Evolutionary conservation across 345 rosid genomes (phyloP), one percentile per base, ranked within the genome.

Genomic region (Lumnitzera racemosa): DNA sequence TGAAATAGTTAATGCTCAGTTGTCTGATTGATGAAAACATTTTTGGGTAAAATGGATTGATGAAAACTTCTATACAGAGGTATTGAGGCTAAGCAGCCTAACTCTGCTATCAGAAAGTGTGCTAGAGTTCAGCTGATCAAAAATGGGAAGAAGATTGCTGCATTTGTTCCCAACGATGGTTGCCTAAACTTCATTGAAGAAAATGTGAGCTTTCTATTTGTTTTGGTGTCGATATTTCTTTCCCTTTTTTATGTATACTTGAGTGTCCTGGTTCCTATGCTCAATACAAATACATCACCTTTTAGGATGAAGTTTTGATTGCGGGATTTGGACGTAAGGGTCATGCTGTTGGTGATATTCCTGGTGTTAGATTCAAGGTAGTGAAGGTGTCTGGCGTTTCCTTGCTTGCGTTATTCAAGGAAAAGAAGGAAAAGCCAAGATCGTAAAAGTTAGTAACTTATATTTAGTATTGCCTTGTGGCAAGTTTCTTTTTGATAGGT

Each of bases 21-120:
- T 54, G 14, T 31, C n/a, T 51, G 15, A 54, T 11, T 11, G n/a
- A 15, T 5, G 1, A 15, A 31, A 0, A 25, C 16, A 20, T 41
- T 16, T n/a, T n/a, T n/a, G n/a, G n/a, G n/a, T n/a, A n/a, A n/a
- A n/a, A n/a, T n/a, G n/a, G 15, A 54, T 11, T 11, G n/a, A 15
- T 5, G 1, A 15, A 31, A 0, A 25, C 16, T 0, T 41, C 14
- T 51, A 5, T 70, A 72, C 87, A 89, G 97, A 13, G 97, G 99
- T 63, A 90, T 88, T 77, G 95, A 90, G 68, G 99, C 97, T 50
- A 92, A 92, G 81, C 96, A 87, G 86, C 99, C 99, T 5, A 92
- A 92, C 79, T 92, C 99, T 77, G 99, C 97, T 51, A 92, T 92
- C 73, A 74, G 97, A 57, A 89, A 92, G 53, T 92, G 97, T 79